Base-by-base conservation (phyloP, 129 eudicot genomes). In the Oenanthe sinensis region DNA sequence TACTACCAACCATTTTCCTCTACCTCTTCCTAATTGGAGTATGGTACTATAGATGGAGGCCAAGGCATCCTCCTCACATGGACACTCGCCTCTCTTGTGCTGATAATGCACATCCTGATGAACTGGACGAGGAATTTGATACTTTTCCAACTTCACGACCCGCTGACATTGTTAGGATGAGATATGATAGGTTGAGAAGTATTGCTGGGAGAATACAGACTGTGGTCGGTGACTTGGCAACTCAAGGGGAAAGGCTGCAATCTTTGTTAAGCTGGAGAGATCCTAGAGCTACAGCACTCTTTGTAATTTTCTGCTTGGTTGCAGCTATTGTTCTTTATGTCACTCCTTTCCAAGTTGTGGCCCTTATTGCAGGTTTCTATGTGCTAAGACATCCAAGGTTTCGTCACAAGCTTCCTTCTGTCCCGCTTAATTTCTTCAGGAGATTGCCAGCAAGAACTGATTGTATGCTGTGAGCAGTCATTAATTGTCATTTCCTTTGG, bases 161-260 rank as follows among this genome's bases (percentile, higher is more conserved):
- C 0, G 78, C 79, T 4, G 90, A 91, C 55, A 71, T 89, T 0
- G 87, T 89, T 0, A 79, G 89, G 71, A 91, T 89, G 97, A 85
- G 94, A 78, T 91, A 91, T 12, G 97, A 91, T 77, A 79, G 93
- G 47, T 84, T 91, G 50, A 83, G 97, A 17, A 91, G 97, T 39
- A 87, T 91, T 45, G 93, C 97, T 1, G 97, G 97, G 54, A 81
- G 97, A 81, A 91, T 91, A n/a, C 97, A 91, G 44, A 89, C 97
- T 1, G 94, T 91, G 49, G 89, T 89, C 1, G 97, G 97, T 4
- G 97, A 91, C 54, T 68, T 91, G 86, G 97, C 97, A 16, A 89
- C 97, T 42, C 94, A 89, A 74, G 97, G 92, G 45, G 97, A 91
- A 80, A 84, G 97, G 78, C 83, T 91, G 47, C 97, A 91, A 48